Evolutionary conservation across 225 moss, liverwort and hornwort genomes (phyloP).

Genomic region (Pseudisothecium myosuroides): DNA sequence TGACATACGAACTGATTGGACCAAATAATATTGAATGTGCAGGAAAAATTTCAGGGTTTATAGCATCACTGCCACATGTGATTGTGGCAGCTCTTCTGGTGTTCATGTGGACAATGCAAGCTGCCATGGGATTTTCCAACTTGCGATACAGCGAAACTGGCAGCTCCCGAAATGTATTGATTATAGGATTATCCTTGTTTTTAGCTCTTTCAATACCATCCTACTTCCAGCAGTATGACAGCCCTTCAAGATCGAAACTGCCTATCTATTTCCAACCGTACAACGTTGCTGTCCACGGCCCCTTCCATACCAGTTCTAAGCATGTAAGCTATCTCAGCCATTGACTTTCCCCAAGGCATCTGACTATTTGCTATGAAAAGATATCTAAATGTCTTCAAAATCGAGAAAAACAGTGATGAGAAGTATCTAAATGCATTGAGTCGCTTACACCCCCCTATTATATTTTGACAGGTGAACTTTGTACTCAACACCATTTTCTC

Average conservation of each 20-base stretch:
- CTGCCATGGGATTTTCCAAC: conserved; percentile 75
- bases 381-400: neutral
- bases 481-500: conserved; percentile 72
- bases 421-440: neutral
- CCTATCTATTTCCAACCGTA: conserved; percentile 62
- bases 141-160: conserved; percentile 82
- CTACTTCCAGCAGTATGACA: conserved; percentile 76
- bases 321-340: conserved; percentile 20
- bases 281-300: conserved; percentile 49
- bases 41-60: conserved; percentile 80
- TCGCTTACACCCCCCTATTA: neutral
- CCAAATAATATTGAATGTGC: neutral
- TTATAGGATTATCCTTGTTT: conserved; percentile 77
- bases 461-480: conserved; percentile 36
- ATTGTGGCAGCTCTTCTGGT: conserved; percentile 74
- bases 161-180: conserved; percentile 79
- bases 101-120: conserved; percentile 86
- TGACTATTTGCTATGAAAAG: neutral
- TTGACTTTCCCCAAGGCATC: neutral
- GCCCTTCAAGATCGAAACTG: neutral
- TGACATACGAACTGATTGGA: neutral
- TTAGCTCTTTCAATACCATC: conserved; percentile 67
- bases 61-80: conserved; percentile 69
- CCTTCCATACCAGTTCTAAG: conserved; percentile 47
- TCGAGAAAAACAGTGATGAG: neutral